Evolutionary conservation across 768 basidiomycete species (phyloP).

Genomic region (Suillus lakei): DNA sequence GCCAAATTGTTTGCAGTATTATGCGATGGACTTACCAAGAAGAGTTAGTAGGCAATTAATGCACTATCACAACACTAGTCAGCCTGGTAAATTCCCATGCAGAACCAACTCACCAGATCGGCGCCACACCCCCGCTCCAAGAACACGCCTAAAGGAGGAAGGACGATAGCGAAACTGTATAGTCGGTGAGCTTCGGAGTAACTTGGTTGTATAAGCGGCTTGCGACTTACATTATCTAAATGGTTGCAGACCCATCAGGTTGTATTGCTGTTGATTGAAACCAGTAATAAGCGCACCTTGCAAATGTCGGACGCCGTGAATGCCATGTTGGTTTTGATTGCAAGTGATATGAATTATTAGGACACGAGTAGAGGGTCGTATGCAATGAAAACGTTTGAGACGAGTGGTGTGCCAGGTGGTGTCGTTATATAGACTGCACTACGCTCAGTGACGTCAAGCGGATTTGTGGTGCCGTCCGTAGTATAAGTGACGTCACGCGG

Average conservation of each 20-base stretch:
- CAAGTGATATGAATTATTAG: constrained; percentile 13
- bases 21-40: constrained; percentile 51
- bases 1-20: too few relatives aligned
- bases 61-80: constrained; percentile 25
- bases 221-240: constrained; percentile 49
- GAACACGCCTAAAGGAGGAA: constrained; percentile 89
- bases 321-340: constrained; percentile 53
- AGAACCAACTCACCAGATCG: constrained; percentile 62
- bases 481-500: constrained; percentile 14
- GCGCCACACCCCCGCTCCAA: constrained; percentile 83
- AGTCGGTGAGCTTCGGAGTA: constrained; percentile 17
- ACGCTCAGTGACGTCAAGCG: constrained; percentile 33
- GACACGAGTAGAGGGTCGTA: constrained; percentile 13
- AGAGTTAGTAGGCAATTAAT: constrained; percentile 85
- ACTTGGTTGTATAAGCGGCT: neutral
- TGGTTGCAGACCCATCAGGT: neutral
- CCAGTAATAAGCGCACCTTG: constrained; percentile 53
- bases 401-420: too few relatives aligned
- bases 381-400: constrained; percentile 12
- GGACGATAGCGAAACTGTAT: constrained; percentile 64
- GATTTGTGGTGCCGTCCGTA: constrained; percentile 6
- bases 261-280: constrained; percentile 1
- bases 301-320: constrained; percentile 76
- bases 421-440: constrained; percentile 1
- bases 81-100: neutral